Evolutionary conservation across 2,329 filamentous ascomycete genomes (phyloP), one percentile per base, ranked within the genome.

Genomic region (Sarocladium kiliense): DNA sequence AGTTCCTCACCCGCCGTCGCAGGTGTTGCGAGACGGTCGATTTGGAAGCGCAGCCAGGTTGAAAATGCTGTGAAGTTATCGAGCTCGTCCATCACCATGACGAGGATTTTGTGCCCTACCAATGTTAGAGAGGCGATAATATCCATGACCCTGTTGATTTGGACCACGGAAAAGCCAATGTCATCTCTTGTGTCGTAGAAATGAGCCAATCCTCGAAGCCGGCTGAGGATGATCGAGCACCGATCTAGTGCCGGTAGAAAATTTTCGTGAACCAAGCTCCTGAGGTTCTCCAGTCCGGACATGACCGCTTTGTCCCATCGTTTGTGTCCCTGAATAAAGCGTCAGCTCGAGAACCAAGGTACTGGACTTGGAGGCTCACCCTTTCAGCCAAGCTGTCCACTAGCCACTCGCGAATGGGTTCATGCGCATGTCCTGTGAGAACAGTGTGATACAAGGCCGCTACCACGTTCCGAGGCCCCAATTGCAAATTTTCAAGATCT

Each of bases 301-400:
- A 82, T 79, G 2, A 95, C 88, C 5, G 89, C 87, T 65, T 93
- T 95, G 59, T 97, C 92, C 94, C 94, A 99, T 50, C 94, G 80
- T 71, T 96, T 97, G 63, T 96, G 89, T 0, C 91, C 91, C 87
- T 94, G 53, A 18, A 1, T 19, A 16, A 27, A 39, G 54, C 45
- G 57, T 56, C 55, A 60, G 64, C 49, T 19, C 42, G 36, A 23
- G 26, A 19, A 32, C 21, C 44, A 27, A 16, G 10, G 34, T 26
- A 25, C 19, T 27, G 69, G n/a, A 23, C 27, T 9, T 19, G 9
- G 9, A 16, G 25, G 47, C 81, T 64, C 75, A 92, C 89, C 59
- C 89, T 77, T 65, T 95, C 90, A 7, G 85, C 83, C 27, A 97
- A 74, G 60, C 88, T 88, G 64, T 96, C 91, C 3, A 92, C 83